Percentiles rank a stretch among this genome's conserved stretches.
Conservation (phyloP, 371 early-diverging fungal species). For the Lichtheimia hyalospora region DNA sequence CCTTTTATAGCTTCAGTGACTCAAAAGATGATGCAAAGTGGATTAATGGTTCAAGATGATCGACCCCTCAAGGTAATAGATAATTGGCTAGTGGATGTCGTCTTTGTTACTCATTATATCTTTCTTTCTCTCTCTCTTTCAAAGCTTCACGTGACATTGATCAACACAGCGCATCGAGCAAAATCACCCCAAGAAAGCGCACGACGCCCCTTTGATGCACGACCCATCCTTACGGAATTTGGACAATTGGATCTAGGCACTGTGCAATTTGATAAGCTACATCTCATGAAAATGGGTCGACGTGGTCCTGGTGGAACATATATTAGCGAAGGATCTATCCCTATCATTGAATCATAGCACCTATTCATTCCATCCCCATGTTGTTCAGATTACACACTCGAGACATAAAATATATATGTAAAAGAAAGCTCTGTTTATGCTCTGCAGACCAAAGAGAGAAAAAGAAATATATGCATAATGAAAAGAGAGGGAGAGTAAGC, state of each 20-base stretch:
- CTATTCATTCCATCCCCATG: too few species aligned
- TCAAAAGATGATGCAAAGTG: constrained; percentile 22
- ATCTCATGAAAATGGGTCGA: constrained; percentile 38
- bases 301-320: constrained; percentile 27
- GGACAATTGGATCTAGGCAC: constrained; percentile 26
- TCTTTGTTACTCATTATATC: not conserved
- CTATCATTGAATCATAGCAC: constrained; percentile 1
- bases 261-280: constrained; percentile 28
- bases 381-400: too few species aligned
- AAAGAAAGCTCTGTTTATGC: not conserved
- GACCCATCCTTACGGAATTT: constrained; percentile 26
- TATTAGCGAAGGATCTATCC: constrained; percentile 33
- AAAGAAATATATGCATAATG: constrained; percentile 1
- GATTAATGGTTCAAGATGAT: constrained; percentile 27
- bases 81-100: not conserved
- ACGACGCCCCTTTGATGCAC: constrained; percentile 31
- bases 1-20: not conserved
- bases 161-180: constrained; percentile 19
- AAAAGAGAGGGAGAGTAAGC: too few species aligned
- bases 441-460: not conserved
- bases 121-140: not conserved
- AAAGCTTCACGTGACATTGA: constrained; percentile 28
- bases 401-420: constrained; percentile 3
- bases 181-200: not conserved
- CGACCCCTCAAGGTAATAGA: constrained; percentile 31